Percentiles rank a stretch among this genome's conserved stretches.
Conservation (phyloP, 345 rosid genomes). For the Clausena lansium region DNA sequence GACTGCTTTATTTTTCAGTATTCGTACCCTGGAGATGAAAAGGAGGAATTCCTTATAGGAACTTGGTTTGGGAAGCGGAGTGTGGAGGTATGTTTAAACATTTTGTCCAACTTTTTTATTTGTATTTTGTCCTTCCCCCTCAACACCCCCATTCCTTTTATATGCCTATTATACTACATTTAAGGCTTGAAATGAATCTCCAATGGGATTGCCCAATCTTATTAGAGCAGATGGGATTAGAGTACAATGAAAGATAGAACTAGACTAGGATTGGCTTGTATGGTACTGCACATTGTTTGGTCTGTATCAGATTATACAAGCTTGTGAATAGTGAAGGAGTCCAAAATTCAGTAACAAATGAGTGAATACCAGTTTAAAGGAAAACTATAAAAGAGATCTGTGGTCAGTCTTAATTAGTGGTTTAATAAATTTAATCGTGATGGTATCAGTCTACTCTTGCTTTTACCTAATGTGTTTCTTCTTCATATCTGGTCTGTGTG, state of each 20-base stretch:
- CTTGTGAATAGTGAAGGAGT: neutral
- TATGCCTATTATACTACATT: neutral
- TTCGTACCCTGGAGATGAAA: constrained; percentile 91
- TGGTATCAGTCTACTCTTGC: neutral
- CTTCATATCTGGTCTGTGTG: neutral
- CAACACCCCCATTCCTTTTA: too few species aligned
- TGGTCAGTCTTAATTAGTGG: neutral
- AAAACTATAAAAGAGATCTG: neutral
- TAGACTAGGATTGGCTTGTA: neutral
- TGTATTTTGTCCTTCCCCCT: neutral
- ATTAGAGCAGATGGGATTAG: neutral
- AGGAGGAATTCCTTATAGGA: constrained; percentile 85
- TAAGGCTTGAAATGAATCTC: neutral
- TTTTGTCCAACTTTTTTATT: neutral
- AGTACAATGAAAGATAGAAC: neutral
- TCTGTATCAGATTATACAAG: neutral
- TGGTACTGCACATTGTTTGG: neutral
- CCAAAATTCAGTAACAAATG: neutral
- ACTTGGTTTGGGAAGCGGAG: constrained; percentile 96
- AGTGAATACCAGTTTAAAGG: neutral
- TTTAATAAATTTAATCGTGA: neutral
- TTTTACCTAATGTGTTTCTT: neutral
- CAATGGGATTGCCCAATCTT: neutral
- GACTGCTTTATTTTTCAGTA: constrained; percentile 89
- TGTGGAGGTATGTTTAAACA: constrained; percentile 57